Evolutionary conservation across 2,329 filamentous ascomycete species (phyloP).

Genomic region (Botryotinia calthae): DNA sequence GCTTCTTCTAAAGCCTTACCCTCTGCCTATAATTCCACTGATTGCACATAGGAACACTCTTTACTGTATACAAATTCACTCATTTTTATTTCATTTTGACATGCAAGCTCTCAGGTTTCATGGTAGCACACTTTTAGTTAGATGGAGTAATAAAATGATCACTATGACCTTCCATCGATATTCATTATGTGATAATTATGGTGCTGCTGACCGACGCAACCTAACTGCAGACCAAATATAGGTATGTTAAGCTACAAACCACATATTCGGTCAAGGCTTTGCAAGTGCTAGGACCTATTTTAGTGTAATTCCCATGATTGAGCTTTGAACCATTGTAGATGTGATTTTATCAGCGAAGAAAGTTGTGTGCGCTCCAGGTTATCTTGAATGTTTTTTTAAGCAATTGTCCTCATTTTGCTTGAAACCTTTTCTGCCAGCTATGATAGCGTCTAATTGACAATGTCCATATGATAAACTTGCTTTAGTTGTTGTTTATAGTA

Average conservation of each 20-base stretch:
- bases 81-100: slow-evolving; percentile 4
- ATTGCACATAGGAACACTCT: slow-evolving; percentile 35
- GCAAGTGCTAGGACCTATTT: background rate
- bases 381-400: background rate
- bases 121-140: slow-evolving; percentile 6
- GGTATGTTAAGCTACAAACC: background rate
- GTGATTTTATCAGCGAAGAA: background rate
- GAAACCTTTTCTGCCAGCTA: background rate
- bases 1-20: slow-evolving; percentile 22
- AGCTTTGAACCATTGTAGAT: background rate
- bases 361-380: background rate
- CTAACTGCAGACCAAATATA: background rate
- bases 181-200: background rate
- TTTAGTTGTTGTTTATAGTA: background rate
- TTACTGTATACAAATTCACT: slow-evolving; percentile 26
- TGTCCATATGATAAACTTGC: background rate
- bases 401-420: background rate
- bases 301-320: background rate
- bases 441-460: background rate
- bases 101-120: background rate
- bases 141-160: slow-evolving; percentile 10
- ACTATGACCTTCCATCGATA: background rate
- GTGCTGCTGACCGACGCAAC: background rate
- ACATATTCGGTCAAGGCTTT: background rate
- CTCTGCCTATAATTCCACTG: slow-evolving; percentile 28